Conservation (phyloP, 345 rosid species). For the Clausena lansium region DNA sequence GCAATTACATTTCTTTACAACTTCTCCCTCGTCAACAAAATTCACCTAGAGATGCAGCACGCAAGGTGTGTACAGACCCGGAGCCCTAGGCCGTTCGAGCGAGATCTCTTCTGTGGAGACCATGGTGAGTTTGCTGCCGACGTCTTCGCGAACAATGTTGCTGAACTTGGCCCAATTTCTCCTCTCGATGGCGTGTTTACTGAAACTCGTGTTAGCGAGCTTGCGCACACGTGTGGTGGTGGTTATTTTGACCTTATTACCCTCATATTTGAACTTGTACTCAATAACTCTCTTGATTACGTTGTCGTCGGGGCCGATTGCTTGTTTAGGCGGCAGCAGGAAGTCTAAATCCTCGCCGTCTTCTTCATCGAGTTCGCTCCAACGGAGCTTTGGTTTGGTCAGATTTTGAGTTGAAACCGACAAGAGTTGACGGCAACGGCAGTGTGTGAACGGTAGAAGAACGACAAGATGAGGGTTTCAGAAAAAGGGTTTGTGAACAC, state of each 20-base stretch:
- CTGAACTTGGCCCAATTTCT: too few species aligned
- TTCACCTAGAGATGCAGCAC: too few species aligned
- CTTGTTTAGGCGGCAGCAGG: conserved; percentile 47
- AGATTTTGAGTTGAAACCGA: too few species aligned
- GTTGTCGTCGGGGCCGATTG: conserved; percentile 47
- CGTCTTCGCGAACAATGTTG: conserved; percentile 46
- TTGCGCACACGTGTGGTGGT: conserved; percentile 46
- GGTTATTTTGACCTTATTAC: too few species aligned
- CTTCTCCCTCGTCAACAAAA: conserved; percentile 59
- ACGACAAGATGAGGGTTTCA: too few species aligned
- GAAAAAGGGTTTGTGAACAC: too few species aligned
- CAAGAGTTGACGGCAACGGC: too few species aligned
- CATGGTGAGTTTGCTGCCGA: conserved; percentile 40
- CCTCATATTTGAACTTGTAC: conserved; percentile 54
- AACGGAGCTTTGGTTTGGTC: conserved; percentile 34
- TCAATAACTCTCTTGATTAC: conserved; percentile 51
- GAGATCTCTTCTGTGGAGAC: conserved; percentile 55
- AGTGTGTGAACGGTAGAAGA: too few species aligned
- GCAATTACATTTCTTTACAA: conserved; percentile 70
- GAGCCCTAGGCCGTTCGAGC: conserved; percentile 46
- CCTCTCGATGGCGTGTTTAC: too few species aligned
- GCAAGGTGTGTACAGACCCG: conserved; percentile 27
- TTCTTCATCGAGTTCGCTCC: conserved; percentile 62
- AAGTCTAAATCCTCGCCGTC: conserved; percentile 47
- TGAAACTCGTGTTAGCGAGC: conserved; percentile 44